Base-by-base conservation (phyloP, 2,329 filamentous ascomycete genomes). In the Alternaria brassicicola region DNA sequence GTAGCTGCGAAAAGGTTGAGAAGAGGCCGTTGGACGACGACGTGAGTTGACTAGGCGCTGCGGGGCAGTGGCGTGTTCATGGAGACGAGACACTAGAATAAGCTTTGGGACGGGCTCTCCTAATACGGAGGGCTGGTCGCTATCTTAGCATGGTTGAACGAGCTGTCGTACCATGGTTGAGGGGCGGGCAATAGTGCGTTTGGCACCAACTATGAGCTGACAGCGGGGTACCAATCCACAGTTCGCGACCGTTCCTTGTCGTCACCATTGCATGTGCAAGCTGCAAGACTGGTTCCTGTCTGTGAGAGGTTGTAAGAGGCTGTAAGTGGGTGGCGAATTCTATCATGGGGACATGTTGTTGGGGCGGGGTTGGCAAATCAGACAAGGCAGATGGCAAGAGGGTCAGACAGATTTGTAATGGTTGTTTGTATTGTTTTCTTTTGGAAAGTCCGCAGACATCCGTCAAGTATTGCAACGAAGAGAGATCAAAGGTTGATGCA, bases 401-500 rank as follows among this genome's bases (percentile, higher is more conserved):
- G 33, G 28, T 23, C 19, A 39, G 13, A 8, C 15, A 17, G 13
- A n/a, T 33, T 26, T 43, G 19, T 49, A 8, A 17, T 26, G 15
- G 21, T 47, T 55, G 15, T 23, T 50, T 52, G 23, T 21, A 45
- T 51, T 50, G 25, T 45, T 58, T 48, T 45, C 42, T 23, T 21
- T 48, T 41, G 21, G 28, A 4, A n/a, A 8, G 17, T 35, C 33
- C n/a, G 46, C 6, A 12, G 17, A 26, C 21, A 36, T 23, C 31
- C 19, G 35, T 42, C 23, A 26, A 52, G 31, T 43, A 43, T 63
- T 52, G 25, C 53, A 55, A 52, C 15, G 36, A 28, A 60, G 48
- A 58, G 38, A 50, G 47, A 43, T 52, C 55, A 63, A 63, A 65
- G 63, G 52, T 45, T 61, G 31, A 53, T 71, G 69, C 69, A 61